Conservation (phyloP, 768 basidiomycete species). For the Kwoniella heveanensis region DNA sequence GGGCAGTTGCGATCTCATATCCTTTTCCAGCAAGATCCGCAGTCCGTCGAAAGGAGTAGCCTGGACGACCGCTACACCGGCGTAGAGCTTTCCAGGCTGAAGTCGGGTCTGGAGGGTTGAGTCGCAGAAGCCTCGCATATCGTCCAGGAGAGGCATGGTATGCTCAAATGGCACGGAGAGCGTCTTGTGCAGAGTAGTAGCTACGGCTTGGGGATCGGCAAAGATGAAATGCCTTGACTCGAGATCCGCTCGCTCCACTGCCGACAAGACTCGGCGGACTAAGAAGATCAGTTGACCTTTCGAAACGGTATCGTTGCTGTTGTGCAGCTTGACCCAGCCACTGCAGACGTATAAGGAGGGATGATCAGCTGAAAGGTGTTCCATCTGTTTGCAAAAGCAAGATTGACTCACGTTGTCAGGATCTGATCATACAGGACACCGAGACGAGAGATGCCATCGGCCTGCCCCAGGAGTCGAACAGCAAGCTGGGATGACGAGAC, state of each 20-base stretch:
- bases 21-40: conserved; percentile 48
- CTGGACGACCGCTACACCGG: conserved; percentile 53
- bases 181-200: conserved; percentile 45
- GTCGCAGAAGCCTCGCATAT: conserved; percentile 48
- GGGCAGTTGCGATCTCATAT: conserved; percentile 51
- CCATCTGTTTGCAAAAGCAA: not conserved
- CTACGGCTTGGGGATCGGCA: conserved; percentile 51
- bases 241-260: conserved; percentile 46
- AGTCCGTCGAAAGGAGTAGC: conserved; percentile 56
- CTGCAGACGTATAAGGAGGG: conserved; percentile 5
- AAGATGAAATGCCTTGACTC: conserved; percentile 53
- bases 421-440: conserved; percentile 57
- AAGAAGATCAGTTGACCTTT: conserved; percentile 57
- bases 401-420: conserved; percentile 52
- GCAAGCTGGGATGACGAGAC: conserved; percentile 45
- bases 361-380: conserved; percentile 16
- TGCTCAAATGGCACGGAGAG: conserved; percentile 52
- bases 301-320: conserved; percentile 49
- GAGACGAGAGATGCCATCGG: conserved; percentile 41
- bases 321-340: conserved; percentile 48
- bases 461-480: conserved; percentile 43
- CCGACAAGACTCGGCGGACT: conserved; percentile 46
- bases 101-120: conserved; percentile 34
- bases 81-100: conserved; percentile 51
- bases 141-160: conserved; percentile 47